phyloP scores from a whole-genome alignment of 2,329 filamentous ascomycete species.

The Trichoderma asperellum region DNA sequence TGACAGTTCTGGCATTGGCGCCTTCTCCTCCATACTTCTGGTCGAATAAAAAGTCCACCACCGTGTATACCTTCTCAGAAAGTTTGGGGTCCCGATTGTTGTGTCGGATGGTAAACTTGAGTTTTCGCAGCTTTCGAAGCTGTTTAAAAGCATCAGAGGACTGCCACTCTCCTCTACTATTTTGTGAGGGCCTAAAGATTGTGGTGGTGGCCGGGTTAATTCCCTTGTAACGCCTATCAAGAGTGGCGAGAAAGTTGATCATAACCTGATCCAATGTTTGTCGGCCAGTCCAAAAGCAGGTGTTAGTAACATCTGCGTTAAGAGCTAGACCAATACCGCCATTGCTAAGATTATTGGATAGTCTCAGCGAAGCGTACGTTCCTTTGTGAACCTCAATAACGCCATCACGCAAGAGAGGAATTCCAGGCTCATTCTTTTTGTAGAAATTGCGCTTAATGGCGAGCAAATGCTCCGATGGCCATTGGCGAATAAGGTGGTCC shows the following conservation, averaged over 20 bases:
- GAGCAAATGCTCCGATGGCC: constrained; percentile 68
- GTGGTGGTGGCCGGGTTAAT: constrained; percentile 37
- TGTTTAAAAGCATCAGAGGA: constrained; percentile 58
- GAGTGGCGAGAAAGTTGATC: constrained; percentile 41
- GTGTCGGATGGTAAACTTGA: constrained; percentile 62
- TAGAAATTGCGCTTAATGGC: constrained; percentile 86
- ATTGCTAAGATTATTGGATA: constrained; percentile 60
- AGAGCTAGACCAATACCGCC: constrained; percentile 69
- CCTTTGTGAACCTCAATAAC: constrained; percentile 82
- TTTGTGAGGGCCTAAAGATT: constrained; percentile 43
- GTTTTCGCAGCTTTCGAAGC: constrained; percentile 56
- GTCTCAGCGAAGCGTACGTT: constrained; percentile 81
- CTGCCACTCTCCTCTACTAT: constrained; percentile 35
- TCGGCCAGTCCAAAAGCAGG: constrained; percentile 74
- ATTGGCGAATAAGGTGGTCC: constrained; percentile 84
- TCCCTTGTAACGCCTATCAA: constrained; percentile 38
- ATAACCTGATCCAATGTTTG: constrained; percentile 46
- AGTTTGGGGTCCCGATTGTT: constrained; percentile 44
- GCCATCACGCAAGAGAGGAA: constrained; percentile 58
- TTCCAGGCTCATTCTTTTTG: constrained; percentile 52
- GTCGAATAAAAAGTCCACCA: constrained; percentile 57
- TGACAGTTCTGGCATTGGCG: constrained; percentile 54
- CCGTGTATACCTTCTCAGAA: constrained; percentile 53
- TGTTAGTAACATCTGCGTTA: constrained; percentile 91
- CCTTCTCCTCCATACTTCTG: constrained; percentile 50